Evolutionary conservation across 202 grass and related monocot genomes (phyloP).

Genomic region (Carex arenaria): DNA sequence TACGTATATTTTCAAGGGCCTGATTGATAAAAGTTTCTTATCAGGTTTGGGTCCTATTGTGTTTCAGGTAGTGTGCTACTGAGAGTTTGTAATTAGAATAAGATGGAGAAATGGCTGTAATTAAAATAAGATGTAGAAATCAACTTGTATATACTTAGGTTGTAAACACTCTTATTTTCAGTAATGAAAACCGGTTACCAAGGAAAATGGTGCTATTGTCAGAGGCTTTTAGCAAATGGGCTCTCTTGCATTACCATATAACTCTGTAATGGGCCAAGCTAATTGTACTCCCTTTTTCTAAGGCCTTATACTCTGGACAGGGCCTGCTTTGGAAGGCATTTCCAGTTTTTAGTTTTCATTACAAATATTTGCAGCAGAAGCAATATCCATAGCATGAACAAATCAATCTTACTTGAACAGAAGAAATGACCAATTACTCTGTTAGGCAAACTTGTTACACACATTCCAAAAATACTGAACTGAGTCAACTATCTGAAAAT

Average conservation of each 20-base stretch:
- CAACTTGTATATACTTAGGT: no score
- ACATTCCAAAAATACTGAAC: background rate
- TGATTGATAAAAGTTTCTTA: no score
- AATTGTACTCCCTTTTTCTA: background rate
- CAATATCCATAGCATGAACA: background rate
- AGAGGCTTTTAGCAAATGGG: no score
- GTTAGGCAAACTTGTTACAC: background rate
- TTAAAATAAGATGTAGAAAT: no score
- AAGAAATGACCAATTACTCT: background rate
- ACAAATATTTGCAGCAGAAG: background rate
- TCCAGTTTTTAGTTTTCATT: background rate
- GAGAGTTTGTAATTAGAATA: no score
- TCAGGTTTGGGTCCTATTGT: no score
- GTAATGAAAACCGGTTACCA: no score
- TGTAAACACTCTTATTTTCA: no score
- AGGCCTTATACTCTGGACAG: background rate
- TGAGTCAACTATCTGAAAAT: background rate
- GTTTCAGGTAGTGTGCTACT: no score
- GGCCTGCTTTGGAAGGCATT: background rate
- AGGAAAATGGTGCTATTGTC: no score
- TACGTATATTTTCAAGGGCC: no score
- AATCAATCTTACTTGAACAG: background rate
- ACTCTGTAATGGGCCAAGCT: background rate
- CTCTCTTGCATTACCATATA: background rate
- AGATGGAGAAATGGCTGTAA: no score